Evolutionary conservation across 441 rosid genomes (phyloP), one percentile per base, ranked within the genome.

Genomic region (Arabidopsis hybrid): DNA sequence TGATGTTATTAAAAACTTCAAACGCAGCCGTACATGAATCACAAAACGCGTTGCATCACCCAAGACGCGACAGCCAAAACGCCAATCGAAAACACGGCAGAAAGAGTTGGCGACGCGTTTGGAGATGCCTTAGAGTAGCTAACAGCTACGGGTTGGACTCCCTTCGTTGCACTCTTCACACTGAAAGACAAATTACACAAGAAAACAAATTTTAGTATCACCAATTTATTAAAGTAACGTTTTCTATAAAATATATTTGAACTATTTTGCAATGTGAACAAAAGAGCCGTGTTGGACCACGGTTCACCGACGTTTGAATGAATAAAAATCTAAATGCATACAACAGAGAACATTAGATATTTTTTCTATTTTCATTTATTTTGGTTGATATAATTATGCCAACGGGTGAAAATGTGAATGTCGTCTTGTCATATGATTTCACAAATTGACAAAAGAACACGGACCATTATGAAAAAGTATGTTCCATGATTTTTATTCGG

Each of bases 201-300:
- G 16, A 52, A 52, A 36, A 42, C 29, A 52, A 26, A 29, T 8
- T 35, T 21, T 21, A 21, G 26, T 21, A 21, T 21, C 26, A 21
- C 26, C 26, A 21, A 21, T 21, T 46, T 4, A 43, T 43, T 47
- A 47, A 7, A 38, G 26, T 38, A 38, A 36, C 40, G 9, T 36
- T 36, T 36, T 36, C 40, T 1, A 21, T 5, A 1, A 2, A 36
- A 42, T 0, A 4, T 42, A 42, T 42, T 42, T 5, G n/a, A 14
- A 46, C 12, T 60, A 51, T 21, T 21, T 35, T 62, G 32, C 34
- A n/a, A 17, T 76, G 39, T 76, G 68, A 65, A 66, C 53, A 66
- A 8, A 36, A 66, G 81, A 72, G 70, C 65, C 81, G 74, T 65
- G 80, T 72, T 67, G 65, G 77, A 72, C 77, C 69, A 43, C 67